These are phyloP conservation scores for Poa pratensis DNA, from an alignment of 176 grass and related monocot genomes.

Conservation along the genomic window DNA sequence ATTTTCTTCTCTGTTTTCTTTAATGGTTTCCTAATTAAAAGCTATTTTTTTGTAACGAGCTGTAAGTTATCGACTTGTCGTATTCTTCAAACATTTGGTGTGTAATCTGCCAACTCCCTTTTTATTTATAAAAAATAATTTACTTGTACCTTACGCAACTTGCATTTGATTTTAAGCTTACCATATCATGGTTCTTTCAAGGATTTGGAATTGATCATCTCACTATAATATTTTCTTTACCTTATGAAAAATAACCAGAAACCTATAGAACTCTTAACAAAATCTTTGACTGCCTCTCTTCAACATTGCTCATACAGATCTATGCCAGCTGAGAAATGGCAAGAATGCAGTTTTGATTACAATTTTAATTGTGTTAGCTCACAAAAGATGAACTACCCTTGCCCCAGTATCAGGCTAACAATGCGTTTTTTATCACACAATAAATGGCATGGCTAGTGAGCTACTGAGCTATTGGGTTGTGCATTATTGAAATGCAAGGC, in stretches of 20 bases:
- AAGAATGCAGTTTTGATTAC: background rate
- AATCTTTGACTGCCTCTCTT: background rate
- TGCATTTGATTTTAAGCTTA: background rate
- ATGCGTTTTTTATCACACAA: background rate
- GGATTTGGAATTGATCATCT: background rate
- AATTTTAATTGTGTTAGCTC: background rate
- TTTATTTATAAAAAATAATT: background rate
- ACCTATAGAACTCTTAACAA: background rate
- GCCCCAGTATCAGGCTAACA: background rate
- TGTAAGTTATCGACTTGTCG: background rate
- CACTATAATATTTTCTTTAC: background rate
- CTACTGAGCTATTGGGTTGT: background rate
- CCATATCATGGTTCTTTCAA: background rate
- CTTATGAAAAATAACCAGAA: background rate
- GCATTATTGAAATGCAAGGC: background rate
- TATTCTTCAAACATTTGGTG: background rate
- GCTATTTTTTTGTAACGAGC: background rate
- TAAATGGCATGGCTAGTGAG: background rate
- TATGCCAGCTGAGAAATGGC: background rate
- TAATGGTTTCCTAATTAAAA: conserved; percentile 14
- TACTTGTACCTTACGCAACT: background rate
- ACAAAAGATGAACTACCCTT: background rate
- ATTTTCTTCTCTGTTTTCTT: background rate
- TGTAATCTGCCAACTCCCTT: background rate
- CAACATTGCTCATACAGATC: background rate